A percentile compares a stretch with the other conserved stretches of the same genome.
Conservation (phyloP, 2,329 filamentous ascomycete genomes). For the Tricladium varicosporioides region DNA sequence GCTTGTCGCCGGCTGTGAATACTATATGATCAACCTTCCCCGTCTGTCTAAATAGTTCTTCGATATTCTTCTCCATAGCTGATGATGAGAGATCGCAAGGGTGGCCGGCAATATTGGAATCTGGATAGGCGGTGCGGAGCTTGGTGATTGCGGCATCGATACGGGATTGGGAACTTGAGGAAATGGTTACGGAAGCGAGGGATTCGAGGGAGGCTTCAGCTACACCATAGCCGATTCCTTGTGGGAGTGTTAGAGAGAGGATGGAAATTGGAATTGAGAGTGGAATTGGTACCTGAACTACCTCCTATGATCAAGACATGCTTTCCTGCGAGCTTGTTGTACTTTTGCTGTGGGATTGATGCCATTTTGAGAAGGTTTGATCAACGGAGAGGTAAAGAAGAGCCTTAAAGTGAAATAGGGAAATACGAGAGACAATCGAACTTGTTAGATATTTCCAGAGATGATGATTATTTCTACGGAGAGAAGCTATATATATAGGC, state of each 20-base stretch:
- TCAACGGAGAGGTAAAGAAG: too few relatives aligned
- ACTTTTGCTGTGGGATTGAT: constrained; percentile 16
- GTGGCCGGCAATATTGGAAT: constrained; percentile 12
- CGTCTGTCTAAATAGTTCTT: constrained; percentile 38
- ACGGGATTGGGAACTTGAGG: constrained; percentile 16
- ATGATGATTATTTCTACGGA: too few relatives aligned
- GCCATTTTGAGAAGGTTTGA: too few relatives aligned
- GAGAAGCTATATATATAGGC: too few relatives aligned
- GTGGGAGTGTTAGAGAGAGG: background rate
- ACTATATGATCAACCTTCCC: constrained; percentile 28
- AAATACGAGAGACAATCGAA: too few relatives aligned
- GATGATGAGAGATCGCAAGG: constrained; percentile 25
- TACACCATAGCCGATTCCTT: constrained; percentile 28
- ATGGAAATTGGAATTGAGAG: too few relatives aligned
- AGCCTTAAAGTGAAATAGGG: too few relatives aligned
- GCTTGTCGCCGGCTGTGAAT: constrained; percentile 26
- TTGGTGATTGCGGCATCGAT: constrained; percentile 11
- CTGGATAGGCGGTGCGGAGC: constrained; percentile 17
- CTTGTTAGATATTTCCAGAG: too few relatives aligned
- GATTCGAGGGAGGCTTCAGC: constrained; percentile 28
- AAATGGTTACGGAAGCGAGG: constrained; percentile 25
- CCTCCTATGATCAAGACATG: constrained; percentile 30
- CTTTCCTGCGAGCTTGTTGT: constrained; percentile 28
- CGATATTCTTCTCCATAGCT: constrained; percentile 36
- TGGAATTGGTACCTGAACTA: constrained; percentile 27